These are phyloP conservation scores for Mollisiaceae sp. DNA, from an alignment of 2,329 filamentous ascomycete genomes.

Conservation along the genomic window DNA sequence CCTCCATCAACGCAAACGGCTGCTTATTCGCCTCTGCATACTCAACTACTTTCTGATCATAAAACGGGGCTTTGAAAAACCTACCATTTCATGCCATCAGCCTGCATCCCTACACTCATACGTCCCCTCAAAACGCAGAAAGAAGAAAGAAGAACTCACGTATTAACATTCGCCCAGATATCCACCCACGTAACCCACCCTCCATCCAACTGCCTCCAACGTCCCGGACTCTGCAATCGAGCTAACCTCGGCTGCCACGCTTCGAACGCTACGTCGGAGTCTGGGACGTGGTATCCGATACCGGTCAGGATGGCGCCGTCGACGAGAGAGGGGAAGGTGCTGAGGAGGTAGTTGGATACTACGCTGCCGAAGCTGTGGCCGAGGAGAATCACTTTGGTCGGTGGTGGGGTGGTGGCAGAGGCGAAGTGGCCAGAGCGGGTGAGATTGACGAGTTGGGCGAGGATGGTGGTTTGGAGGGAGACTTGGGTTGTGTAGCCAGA, in stretches of 20 bases:
- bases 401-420: conserved; percentile 18
- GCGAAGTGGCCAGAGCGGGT: conserved; percentile 30
- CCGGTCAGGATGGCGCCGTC: conserved; percentile 51
- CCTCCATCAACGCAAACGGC: conserved; percentile 22
- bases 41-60: conserved; percentile 16
- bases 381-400: conserved; percentile 57
- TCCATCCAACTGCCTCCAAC: conserved; percentile 17
- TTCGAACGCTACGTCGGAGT: conserved; percentile 14
- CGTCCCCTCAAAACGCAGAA: not conserved
- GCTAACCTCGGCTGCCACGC: conserved; percentile 17
- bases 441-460: conserved; percentile 18
- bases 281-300: conserved; percentile 18
- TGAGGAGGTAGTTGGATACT: conserved; percentile 59
- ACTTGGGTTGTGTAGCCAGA: conserved; percentile 38
- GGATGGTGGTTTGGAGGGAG: conserved; percentile 36
- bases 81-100: not conserved
- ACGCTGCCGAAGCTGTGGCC: conserved; percentile 68
- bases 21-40: conserved; percentile 18
- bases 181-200: conserved; percentile 42
- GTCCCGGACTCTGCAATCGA: conserved; percentile 8
- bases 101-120: not conserved
- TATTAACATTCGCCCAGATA: conserved; percentile 35
- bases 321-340: conserved; percentile 55
- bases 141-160: conserved; percentile 18
- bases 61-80: conserved; percentile 24